These are phyloP conservation scores for Rubroboletus satanas DNA, from an alignment of 768 basidiomycete species.

Conservation along the genomic window DNA sequence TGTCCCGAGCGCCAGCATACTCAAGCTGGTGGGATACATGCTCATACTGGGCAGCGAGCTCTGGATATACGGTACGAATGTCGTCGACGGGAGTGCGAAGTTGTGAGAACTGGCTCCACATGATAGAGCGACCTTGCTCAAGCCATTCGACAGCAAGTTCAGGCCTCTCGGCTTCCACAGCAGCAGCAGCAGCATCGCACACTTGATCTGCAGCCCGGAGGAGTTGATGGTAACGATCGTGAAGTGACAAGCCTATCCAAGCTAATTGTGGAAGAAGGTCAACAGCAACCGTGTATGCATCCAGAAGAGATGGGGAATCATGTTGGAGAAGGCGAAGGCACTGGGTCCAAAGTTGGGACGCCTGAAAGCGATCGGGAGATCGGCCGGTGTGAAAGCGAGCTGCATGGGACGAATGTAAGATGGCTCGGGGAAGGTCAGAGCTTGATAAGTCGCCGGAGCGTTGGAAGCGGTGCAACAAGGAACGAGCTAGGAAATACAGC, in stretches of 20 bases:
- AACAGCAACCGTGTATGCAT: not conserved
- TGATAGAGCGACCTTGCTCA: not conserved
- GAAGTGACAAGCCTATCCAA: not conserved
- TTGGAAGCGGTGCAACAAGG: not conserved
- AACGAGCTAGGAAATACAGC: not conserved
- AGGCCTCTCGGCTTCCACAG: not conserved
- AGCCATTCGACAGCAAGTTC: not conserved
- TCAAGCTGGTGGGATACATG: not conserved
- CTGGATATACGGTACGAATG: not conserved
- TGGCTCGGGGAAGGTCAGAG: not conserved
- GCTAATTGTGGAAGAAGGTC: not conserved
- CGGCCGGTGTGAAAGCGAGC: not conserved
- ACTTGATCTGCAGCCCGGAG: no score
- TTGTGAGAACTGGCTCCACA: not conserved
- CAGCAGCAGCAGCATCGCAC: not conserved
- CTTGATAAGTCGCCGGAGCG: not conserved
- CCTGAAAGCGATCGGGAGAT: not conserved
- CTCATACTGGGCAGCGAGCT: not conserved
- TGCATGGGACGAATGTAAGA: not conserved
- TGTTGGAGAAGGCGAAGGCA: not conserved
- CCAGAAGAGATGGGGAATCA: not conserved
- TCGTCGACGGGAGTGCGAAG: not conserved
- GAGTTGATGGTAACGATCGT: not conserved
- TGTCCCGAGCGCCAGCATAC: not conserved
- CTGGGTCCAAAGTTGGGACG: not conserved